Evolutionary conservation across 1,139 yeast genomes (phyloP).

Genomic region (Candida smagusa): DNA sequence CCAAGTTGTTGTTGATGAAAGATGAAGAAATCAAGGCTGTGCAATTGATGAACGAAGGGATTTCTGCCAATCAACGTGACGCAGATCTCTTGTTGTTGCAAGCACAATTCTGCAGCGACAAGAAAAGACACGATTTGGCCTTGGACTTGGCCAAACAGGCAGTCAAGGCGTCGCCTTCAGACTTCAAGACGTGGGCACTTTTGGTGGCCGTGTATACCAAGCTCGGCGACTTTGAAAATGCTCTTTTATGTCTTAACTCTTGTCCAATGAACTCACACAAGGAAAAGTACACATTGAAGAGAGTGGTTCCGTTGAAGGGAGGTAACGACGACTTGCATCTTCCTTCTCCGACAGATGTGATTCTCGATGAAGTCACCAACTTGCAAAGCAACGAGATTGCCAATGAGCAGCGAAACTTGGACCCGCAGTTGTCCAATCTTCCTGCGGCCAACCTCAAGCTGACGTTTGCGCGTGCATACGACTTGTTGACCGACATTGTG

Average conservation of each 20-base stretch:
- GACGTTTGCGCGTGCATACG: slow-evolving; percentile 78
- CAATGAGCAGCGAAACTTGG: slow-evolving; percentile 54
- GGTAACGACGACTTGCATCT: slow-evolving; percentile 58
- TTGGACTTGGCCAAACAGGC: slow-evolving; percentile 70
- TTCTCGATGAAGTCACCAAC: slow-evolving; percentile 58
- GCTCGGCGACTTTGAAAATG: slow-evolving; percentile 67
- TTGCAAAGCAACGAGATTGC: slow-evolving; percentile 52
- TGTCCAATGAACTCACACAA: slow-evolving; percentile 85
- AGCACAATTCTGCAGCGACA: slow-evolving; percentile 66
- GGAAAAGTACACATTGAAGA: slow-evolving; percentile 52
- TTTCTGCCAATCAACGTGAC: slow-evolving; percentile 59
- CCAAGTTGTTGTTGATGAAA: slow-evolving; percentile 50
- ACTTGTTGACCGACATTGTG: slow-evolving; percentile 70
- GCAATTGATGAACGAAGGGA: slow-evolving; percentile 57
- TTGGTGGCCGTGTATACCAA: slow-evolving; percentile 72
- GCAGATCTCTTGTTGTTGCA: slow-evolving; percentile 59
- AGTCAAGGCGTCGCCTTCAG: slow-evolving; percentile 79
- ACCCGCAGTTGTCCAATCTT: slow-evolving; percentile 64
- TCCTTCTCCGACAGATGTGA: slow-evolving; percentile 79
- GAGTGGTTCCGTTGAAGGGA: slow-evolving; percentile 59
- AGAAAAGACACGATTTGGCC: slow-evolving; percentile 69
- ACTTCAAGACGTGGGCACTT: slow-evolving; percentile 78
- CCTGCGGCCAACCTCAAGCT: slow-evolving; percentile 78
- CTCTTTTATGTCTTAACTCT: slow-evolving; percentile 79
- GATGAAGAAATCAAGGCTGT: slow-evolving; percentile 84